Evolutionary conservation across 2,329 filamentous ascomycete genomes (phyloP), one percentile per base, ranked within the genome.

Genomic region (Hypoxylon sp.): DNA sequence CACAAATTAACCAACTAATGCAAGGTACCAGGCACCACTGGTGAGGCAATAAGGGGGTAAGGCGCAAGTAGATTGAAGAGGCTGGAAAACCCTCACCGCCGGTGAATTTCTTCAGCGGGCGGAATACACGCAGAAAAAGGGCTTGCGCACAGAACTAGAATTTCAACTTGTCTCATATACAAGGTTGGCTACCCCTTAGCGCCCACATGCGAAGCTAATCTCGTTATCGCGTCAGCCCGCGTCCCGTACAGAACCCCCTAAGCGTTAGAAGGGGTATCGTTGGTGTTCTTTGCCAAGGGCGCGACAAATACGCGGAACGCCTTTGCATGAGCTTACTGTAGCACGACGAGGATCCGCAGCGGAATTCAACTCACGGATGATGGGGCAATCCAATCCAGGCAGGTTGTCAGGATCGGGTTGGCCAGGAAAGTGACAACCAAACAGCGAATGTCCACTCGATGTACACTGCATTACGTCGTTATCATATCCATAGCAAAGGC

Each of bases 21-120:
- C 67, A 72, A 74, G 73, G 73, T 69, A 75, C 73, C 64, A 69
- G 60, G 58, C 67, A 66, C 69, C 59, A 67, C 69, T 70, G 60
- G 30, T 66, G 40, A 40, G 46, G 50, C 59, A 59, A 69, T 64
- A 69, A 35, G 31, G 59, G 48, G 17, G 55, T 61, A 49, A 67
- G 62, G 65, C 58, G 60, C 69, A 53, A 49, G 69, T 61, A 50
- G 25, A 37, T 57, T 56, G 59, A 48, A 4, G 30, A 64, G 42
- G 44, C 35, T 35, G 27, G 50, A 27, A 54, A 46, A 53, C 37
- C 27, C 57, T 70, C 64, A 68, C 68, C 68, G 61, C 64, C 42
- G 40, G 57, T 22, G 58, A 65, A 60, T 31, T n/a, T 46, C 54
- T 33, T 67, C 35, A 30, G 53, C 33, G 40, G 30, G 46, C 40